Evolutionary conservation across 345 rosid genomes (phyloP).

Genomic region (Populus simonii): DNA sequence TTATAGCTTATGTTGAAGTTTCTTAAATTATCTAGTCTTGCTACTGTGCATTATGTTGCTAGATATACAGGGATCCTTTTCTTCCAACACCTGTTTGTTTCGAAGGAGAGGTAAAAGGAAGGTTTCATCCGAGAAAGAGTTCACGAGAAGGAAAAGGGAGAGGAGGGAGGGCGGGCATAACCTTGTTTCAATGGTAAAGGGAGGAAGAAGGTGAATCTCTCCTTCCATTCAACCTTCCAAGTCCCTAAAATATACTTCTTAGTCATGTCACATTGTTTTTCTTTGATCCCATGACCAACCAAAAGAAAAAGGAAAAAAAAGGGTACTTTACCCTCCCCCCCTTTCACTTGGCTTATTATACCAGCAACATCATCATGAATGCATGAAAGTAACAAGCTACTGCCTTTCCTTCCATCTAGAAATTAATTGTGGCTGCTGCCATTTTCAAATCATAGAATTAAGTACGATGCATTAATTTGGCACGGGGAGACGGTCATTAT

Average conservation of each 20-base stretch:
- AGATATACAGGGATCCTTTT: background rate
- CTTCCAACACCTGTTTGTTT: background rate
- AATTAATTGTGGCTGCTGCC: background rate
- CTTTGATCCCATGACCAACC: background rate
- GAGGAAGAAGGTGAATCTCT: too few species aligned
- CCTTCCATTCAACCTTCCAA: too few species aligned
- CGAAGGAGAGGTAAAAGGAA: too few species aligned
- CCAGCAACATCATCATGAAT: background rate
- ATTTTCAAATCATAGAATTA: background rate
- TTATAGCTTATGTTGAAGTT: too few species aligned
- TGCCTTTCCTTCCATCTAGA: background rate
- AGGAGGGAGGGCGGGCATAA: background rate
- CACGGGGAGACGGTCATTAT: background rate
- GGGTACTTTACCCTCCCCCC: background rate
- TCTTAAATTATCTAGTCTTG: too few species aligned
- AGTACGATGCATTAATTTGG: background rate
- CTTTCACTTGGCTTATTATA: background rate
- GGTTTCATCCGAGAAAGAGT: background rate
- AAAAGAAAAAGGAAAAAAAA: background rate
- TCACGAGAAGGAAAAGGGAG: background rate
- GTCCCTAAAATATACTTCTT: too few species aligned
- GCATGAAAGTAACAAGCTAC: background rate
- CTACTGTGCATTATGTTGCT: background rate
- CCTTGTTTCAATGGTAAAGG: background rate
- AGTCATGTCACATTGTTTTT: background rate